A percentile compares a stretch with the other conserved stretches of the same genome.
Conservation (phyloP, 345 rosid species). For the Nasturtium officinale region DNA sequence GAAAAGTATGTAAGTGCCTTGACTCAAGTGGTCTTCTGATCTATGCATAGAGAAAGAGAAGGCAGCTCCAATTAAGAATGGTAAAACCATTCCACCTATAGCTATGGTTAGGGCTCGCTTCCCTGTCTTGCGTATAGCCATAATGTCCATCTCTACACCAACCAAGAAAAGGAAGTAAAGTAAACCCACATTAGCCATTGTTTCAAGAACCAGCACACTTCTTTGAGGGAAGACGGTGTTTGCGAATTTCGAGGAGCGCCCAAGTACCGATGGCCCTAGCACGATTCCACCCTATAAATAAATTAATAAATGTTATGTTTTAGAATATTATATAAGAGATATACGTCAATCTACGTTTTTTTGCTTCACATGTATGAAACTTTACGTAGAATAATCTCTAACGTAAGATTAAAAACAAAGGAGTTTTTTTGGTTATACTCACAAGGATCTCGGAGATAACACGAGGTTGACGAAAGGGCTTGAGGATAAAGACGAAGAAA, state of each 20-base stretch:
- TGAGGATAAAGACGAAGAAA: slow-evolving; percentile 63
- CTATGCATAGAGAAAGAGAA: slow-evolving; percentile 56
- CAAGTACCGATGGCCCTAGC: slow-evolving; percentile 84
- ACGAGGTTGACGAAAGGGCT: slow-evolving; percentile 91
- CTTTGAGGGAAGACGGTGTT: slow-evolving; percentile 64
- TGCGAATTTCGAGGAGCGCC: slow-evolving; percentile 49
- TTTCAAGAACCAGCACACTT: slow-evolving; percentile 97
- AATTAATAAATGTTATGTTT: neutral
- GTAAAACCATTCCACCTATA: slow-evolving; percentile 77
- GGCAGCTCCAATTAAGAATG: slow-evolving; percentile 58
- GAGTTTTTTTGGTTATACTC: no score
- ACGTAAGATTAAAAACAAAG: no score
- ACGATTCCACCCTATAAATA: slow-evolving; percentile 71
- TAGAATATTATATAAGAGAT: neutral
- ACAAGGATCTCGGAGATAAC: slow-evolving; percentile 87
- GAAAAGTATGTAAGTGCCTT: slow-evolving; percentile 70
- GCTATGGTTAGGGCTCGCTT: slow-evolving; percentile 68
- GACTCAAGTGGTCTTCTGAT: slow-evolving; percentile 13
- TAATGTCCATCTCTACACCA: slow-evolving; percentile 94
- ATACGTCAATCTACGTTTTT: no score
- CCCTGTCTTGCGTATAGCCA: slow-evolving; percentile 69
- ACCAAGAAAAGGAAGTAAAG: slow-evolving; percentile 86
- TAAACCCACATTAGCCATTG: slow-evolving; percentile 93
- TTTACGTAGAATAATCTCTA: neutral
- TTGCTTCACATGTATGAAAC: no score